Conservation (phyloP, 1,284 basidiomycete genomes). For the Farysia itapuensis region DNA sequence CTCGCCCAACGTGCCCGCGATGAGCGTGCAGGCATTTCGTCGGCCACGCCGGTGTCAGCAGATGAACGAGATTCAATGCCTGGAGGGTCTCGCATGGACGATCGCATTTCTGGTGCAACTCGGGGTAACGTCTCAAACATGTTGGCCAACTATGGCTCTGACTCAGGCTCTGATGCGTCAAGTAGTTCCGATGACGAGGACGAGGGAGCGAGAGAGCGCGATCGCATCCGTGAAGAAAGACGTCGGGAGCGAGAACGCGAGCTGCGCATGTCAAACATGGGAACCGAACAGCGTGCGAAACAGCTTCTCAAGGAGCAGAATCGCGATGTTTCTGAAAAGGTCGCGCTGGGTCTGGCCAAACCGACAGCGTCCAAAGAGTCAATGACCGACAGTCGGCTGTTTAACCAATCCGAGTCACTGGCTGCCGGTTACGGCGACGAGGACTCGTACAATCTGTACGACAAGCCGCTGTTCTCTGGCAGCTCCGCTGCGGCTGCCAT, state of each 20-base stretch:
- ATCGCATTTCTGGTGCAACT: background rate
- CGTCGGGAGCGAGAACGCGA: conserved; percentile 91
- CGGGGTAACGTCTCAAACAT: conserved; percentile 19
- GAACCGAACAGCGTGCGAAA: conserved; percentile 91
- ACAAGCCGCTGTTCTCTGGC: conserved; percentile 91
- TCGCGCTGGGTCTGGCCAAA: conserved; percentile 94
- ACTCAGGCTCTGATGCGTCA: conserved; percentile 63
- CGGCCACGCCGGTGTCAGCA: conserved; percentile 24
- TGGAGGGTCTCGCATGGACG: conserved; percentile 7
- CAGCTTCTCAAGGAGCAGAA: conserved; percentile 90
- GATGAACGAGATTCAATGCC: conserved; percentile 9
- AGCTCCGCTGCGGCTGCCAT: conserved; percentile 94
- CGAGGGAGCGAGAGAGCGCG: conserved; percentile 79
- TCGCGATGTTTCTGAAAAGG: conserved; percentile 98
- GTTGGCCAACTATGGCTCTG: conserved; percentile 65
- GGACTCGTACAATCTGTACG: conserved; percentile 89
- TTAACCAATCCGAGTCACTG: conserved; percentile 89
- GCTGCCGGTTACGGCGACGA: conserved; percentile 77
- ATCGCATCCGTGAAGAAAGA: conserved; percentile 88
- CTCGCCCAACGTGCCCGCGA: conserved; percentile 93
- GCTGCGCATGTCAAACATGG: conserved; percentile 99
- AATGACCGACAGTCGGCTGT: conserved; percentile 93
- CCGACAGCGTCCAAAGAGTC: conserved; percentile 84
- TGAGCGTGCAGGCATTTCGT: conserved; percentile 76
- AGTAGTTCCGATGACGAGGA: conserved; percentile 66